Evolutionary conservation across 2,329 filamentous ascomycete species (phyloP), one percentile per base, ranked within the genome.

Genomic region (Stemphylium beticola): DNA sequence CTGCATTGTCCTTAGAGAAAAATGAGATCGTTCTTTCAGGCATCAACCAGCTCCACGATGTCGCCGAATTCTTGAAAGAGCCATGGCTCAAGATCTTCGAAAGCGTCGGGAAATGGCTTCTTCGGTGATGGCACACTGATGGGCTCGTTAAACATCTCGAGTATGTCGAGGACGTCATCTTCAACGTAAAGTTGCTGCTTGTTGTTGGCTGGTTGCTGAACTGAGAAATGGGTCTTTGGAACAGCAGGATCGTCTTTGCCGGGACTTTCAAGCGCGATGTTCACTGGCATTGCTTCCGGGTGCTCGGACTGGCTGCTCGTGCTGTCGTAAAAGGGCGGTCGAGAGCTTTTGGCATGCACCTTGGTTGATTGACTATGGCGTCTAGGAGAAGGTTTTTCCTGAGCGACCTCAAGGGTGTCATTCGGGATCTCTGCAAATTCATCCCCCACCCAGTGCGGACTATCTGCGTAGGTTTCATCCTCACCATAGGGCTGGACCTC

Each of bases 61-160:
- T 74, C 70, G 10, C 76, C 76, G 45, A 76, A 77, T 54, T 78
- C 74, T 26, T 65, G 53, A 14, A 74, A 65, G 5, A 78, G 55
- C 74, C 76, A 78, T 1, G 68, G 65, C 38, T 76, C 71, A 1
- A 78, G 58, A 41, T 68, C 74, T 41, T 73, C 66, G 52, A 66
- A 73, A 12, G 48, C 63, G 1, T 71, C 65, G 0, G 64, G 65
- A 15, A 65, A 44, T 2, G 53, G 32, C 29, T 59, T 41, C 4
- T 57, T 5, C 20, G 57, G 12, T 24, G 18, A 17, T 9, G 58
- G 20, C 32, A 42, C 37, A 10, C 31, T 39, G 3, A 12, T 12
- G 3, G 43, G 26, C 26, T 49, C 15, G 3, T 54, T 36, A 24
- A 49, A 43, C 9, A 26, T 18, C 7, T 43, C 36, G 10, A 45